Evolutionary conservation across 192 early-diverging fungal species (phyloP), one percentile per base, ranked within the genome.

Genomic region (Coemansia sp.): DNA sequence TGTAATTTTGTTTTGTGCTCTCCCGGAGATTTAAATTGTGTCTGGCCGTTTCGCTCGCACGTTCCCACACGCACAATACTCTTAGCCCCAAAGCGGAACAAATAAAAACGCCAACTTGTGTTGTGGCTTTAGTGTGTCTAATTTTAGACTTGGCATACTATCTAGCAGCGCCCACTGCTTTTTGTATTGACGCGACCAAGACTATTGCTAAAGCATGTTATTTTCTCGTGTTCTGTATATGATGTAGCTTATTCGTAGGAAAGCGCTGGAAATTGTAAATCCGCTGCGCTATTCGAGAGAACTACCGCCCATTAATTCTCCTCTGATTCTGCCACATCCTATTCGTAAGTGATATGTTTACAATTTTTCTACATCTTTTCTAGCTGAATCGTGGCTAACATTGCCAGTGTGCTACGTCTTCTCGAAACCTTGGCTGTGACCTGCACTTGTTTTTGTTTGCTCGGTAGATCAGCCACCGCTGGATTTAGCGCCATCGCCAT

Each of bases 191-290:
- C 19, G 19, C 2, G n/a, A 6, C 23, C 33, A 42, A 46, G 25
- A 40, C 4, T 31, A 37, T 35, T 52, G 14, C n/a, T 21, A 9
- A 23, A 23, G 11, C 25, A 6, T 37, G 26, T 13, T 46, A 4
- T 15, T 26, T 6, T 30, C 15, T 22, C 3, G 7, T 38, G 11
- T 51, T 10, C n/a, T n/a, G n/a, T n/a, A n/a, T n/a, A n/a, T n/a
- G n/a, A n/a, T 30, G 33, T 55, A 74, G 70, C 47, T 74, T 63
- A 74, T 74, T 63, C 70, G 59, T 25, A 42, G 70, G 34, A 43
- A 56, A 36, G 70, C 70, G 6, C 38, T 67, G 35, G 64, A 74
- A 48, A 40, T 74, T 38, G 56, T 63, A 19, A 63, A 55, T 17
- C 70, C 70, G 21, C 40, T 52, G 18, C 59, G 59, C 5, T 60